Evolutionary conservation across 2,329 filamentous ascomycete species (phyloP).

Genomic region (Stachybotrys echinatus): DNA sequence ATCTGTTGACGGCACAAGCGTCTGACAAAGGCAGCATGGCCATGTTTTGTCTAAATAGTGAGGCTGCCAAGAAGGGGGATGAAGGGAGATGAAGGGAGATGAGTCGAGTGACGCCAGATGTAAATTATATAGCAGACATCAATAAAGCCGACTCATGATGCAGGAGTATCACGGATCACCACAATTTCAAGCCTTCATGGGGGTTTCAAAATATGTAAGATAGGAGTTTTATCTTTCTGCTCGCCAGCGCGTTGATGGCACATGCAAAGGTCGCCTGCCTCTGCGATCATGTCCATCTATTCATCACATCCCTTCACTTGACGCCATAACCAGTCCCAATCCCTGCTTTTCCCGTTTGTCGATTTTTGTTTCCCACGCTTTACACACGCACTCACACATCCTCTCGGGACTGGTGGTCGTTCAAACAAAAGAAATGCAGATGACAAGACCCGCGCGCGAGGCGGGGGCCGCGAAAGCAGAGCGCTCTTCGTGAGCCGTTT

Average conservation of each 20-base stretch:
- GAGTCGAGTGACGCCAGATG: too few species aligned
- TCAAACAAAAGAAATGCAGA: constrained; percentile 4
- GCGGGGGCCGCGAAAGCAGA: too few species aligned
- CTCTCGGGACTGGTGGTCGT: constrained; percentile 1
- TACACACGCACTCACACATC: background rate
- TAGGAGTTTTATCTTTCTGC: background rate
- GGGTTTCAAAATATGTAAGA: background rate
- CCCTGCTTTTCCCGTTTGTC: background rate
- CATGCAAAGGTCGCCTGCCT: background rate
- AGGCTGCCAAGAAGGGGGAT: too few species aligned
- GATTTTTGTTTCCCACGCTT: background rate
- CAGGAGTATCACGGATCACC: too few species aligned
- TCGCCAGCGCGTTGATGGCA: background rate
- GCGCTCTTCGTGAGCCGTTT: too few species aligned
- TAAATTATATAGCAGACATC: too few species aligned
- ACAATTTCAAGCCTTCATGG: too few species aligned
- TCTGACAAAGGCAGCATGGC: too few species aligned
- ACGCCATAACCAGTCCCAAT: constrained; percentile 1
- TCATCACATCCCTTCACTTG: background rate
- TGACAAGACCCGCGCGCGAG: constrained; percentile 1
- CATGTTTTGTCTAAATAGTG: too few species aligned
- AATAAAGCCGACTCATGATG: too few species aligned
- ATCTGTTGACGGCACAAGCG: too few species aligned
- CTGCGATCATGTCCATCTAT: background rate
- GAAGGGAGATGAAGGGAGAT: too few species aligned